A percentile compares a stretch with the other conserved stretches of the same genome.
Conservation (phyloP, 116 monocot genomes). For the Papilionanthe hybrid region DNA sequence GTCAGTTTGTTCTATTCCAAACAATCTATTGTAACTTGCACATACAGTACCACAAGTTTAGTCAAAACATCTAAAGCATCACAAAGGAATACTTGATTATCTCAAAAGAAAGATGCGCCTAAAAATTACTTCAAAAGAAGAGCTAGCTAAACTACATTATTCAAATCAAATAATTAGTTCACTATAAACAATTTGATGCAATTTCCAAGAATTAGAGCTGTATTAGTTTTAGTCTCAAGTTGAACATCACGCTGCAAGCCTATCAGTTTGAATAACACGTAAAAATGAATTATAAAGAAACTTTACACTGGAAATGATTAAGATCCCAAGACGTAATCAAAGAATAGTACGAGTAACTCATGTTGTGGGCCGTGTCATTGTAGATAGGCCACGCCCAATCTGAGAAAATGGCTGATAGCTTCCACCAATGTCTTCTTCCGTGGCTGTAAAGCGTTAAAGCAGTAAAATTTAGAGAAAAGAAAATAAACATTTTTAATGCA, state of each 20-base stretch:
- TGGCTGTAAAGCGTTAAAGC: constrained; percentile 4
- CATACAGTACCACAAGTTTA: too few relatives aligned
- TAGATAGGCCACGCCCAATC: constrained; percentile 65
- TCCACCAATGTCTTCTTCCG: constrained; percentile 47
- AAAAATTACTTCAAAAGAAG: not conserved
- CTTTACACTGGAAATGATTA: not conserved
- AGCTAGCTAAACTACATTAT: not conserved
- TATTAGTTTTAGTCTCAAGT: not conserved
- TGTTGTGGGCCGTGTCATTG: constrained; percentile 87
- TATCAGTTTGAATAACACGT: not conserved
- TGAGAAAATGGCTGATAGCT: constrained; percentile 36
- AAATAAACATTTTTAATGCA: not conserved
- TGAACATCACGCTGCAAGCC: not conserved
- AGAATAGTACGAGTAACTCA: constrained; percentile 25
- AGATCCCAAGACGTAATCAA: not conserved
- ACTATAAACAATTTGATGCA: not conserved
- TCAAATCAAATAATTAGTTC: not conserved
- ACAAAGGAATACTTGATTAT: not conserved
- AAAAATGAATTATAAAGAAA: not conserved
- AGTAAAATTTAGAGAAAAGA: not conserved
- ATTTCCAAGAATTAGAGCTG: not conserved
- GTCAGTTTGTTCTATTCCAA: too few relatives aligned
- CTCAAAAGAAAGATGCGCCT: not conserved
- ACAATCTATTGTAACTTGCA: too few relatives aligned
- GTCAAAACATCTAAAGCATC: too few relatives aligned